A percentile compares a stretch with the other conserved stretches of the same genome.
These are phyloP conservation scores for Capronia epimyces DNA, from an alignment of 2,329 filamentous ascomycete genomes.

Conservation along the genomic window DNA sequence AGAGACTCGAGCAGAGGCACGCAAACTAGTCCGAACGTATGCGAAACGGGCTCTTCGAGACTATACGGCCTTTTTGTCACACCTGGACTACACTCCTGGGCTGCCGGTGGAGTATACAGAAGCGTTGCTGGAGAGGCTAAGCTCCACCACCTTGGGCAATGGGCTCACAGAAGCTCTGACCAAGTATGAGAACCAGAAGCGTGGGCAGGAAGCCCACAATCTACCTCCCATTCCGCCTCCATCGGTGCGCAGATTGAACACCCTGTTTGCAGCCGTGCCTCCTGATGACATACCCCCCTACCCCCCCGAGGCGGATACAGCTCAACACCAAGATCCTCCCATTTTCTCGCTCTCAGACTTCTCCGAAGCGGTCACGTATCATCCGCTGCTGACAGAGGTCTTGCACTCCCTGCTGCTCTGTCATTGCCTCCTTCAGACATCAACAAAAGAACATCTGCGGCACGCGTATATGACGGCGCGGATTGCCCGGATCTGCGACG, in stretches of 20 bases:
- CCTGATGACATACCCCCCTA: slow-evolving; percentile 63
- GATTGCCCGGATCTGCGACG: slow-evolving; percentile 66
- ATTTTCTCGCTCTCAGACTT: slow-evolving; percentile 41
- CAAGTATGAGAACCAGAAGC: slow-evolving; percentile 17
- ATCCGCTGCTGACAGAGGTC: slow-evolving; percentile 72
- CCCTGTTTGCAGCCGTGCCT: slow-evolving; percentile 65
- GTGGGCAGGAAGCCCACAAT: not conserved
- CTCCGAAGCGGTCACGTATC: slow-evolving; percentile 68
- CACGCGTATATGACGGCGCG: slow-evolving; percentile 79
- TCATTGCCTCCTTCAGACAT: slow-evolving; percentile 74
- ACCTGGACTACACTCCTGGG: slow-evolving; percentile 73
- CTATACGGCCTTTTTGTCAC: slow-evolving; percentile 64
- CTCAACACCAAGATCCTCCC: slow-evolving; percentile 26
- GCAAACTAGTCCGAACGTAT: slow-evolving; percentile 65
- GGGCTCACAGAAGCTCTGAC: slow-evolving; percentile 21
- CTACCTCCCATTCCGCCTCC: slow-evolving; percentile 21
- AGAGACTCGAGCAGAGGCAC: slow-evolving; percentile 49
- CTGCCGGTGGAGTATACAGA: slow-evolving; percentile 52
- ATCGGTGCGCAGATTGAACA: slow-evolving; percentile 53
- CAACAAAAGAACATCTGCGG: slow-evolving; percentile 67
- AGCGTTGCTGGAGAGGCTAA: slow-evolving; percentile 54
- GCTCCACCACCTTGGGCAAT: slow-evolving; percentile 49
- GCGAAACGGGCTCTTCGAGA: slow-evolving; percentile 72
- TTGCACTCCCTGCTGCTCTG: slow-evolving; percentile 72
- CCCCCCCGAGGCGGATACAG: slow-evolving; percentile 44